Percentiles rank a stretch among this genome's conserved stretches.
phyloP scores from a whole-genome alignment of 2,329 filamentous ascomycete species.

The Paraconiothyrium sp. region DNA sequence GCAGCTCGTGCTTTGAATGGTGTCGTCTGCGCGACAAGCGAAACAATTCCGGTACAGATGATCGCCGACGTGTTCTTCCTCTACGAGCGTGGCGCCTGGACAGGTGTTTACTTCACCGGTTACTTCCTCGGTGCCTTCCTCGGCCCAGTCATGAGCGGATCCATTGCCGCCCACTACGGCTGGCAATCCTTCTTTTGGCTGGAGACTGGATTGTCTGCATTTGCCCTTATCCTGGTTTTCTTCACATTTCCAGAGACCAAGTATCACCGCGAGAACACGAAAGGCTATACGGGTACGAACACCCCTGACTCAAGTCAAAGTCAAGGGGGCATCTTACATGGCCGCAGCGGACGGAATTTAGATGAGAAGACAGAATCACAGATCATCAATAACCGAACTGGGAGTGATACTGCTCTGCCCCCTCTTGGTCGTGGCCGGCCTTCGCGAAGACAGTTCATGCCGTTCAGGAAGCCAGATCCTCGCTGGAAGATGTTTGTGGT shows the following conservation, averaged over 20 bases:
- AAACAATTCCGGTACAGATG: conserved; percentile 56
- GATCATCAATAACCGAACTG: background rate
- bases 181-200: conserved; percentile 61
- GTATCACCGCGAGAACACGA: conserved; percentile 43
- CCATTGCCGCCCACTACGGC: conserved; percentile 53
- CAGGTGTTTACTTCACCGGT: conserved; percentile 52
- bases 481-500: conserved; percentile 54
- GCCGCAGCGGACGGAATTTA: conserved; percentile 21
- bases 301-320: conserved; percentile 8
- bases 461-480: conserved; percentile 49
- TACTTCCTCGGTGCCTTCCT: conserved; percentile 56
- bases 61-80: conserved; percentile 58
- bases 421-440: conserved; percentile 49
- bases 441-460: conserved; percentile 50
- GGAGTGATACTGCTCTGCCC: conserved; percentile 22
- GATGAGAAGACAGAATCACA: conserved; percentile 39
- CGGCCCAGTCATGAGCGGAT: conserved; percentile 56
- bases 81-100: conserved; percentile 54
- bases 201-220: conserved; percentile 50
- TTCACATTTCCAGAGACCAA: conserved; percentile 56
- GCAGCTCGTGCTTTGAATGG: conserved; percentile 56
- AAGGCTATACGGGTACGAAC: background rate
- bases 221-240: conserved; percentile 52
- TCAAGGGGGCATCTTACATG: background rate
- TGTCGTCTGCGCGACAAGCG: conserved; percentile 54